Percentiles rank a stretch among this genome's conserved stretches.
phyloP scores from a whole-genome alignment of 192 early-diverging fungal species.

The Funneliformis mosseae region DNA sequence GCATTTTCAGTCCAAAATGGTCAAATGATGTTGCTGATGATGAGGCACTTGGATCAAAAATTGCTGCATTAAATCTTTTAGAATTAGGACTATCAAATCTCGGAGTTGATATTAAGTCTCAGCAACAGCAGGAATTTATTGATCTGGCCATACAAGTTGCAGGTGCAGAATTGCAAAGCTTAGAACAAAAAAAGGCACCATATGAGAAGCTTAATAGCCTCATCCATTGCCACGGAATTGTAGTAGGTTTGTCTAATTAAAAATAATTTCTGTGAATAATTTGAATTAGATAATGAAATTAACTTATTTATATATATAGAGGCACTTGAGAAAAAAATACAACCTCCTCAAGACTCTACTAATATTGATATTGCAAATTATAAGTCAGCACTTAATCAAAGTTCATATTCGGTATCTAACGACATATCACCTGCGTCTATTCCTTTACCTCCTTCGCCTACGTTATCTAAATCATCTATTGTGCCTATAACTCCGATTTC shows the following conservation, averaged over 20 bases:
- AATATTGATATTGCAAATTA: not conserved
- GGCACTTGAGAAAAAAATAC: slow-evolving; percentile 5
- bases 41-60: slow-evolving; percentile 59
- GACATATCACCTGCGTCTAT: not conserved
- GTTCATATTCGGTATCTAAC: not conserved
- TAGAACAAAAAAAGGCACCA: slow-evolving; percentile 37
- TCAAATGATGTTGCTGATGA: slow-evolving; percentile 57
- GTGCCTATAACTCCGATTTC: not conserved
- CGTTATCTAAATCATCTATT: not conserved
- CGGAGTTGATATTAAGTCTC: slow-evolving; percentile 43
- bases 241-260: slow-evolving; percentile 39
- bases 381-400: not conserved
- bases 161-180: slow-evolving; percentile 39
- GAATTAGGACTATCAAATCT: slow-evolving; percentile 57
- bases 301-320: not conserved
- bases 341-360: not conserved
- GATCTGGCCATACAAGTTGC: slow-evolving; percentile 36
- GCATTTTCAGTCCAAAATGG: slow-evolving; percentile 39
- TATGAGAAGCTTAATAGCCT: slow-evolving; percentile 41
- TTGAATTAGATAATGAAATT: not conserved
- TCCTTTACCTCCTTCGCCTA: not conserved
- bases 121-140: slow-evolving; percentile 32
- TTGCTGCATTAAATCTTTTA: slow-evolving; percentile 62
- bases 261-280: not conserved
- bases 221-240: slow-evolving; percentile 39